These are phyloP conservation scores for Arthrobotrys iridis DNA, from an alignment of 2,329 filamentous ascomycete species.

Conservation along the genomic window DNA sequence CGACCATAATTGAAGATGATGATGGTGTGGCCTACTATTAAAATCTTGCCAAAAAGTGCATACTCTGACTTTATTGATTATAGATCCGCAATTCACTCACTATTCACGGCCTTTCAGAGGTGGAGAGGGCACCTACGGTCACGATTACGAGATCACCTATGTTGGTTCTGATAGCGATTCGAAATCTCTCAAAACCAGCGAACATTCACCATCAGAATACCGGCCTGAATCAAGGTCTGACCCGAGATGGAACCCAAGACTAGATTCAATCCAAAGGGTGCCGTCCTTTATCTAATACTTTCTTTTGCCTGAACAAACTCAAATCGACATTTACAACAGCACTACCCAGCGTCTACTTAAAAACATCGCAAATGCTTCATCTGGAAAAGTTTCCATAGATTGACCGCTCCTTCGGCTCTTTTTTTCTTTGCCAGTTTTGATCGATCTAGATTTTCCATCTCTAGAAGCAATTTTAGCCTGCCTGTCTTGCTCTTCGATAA, in stretches of 20 bases:
- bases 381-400: constrained; percentile 16
- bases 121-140: constrained; percentile 32
- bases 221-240: constrained; percentile 47
- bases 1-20: constrained; percentile 49
- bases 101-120: constrained; percentile 45
- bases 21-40: constrained; percentile 20
- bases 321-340: not conserved
- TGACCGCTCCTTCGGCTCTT: not conserved
- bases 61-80: not conserved
- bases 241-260: constrained; percentile 41
- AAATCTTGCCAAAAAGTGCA: not conserved
- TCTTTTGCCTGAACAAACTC: not conserved
- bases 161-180: constrained; percentile 47
- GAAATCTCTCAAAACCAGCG: constrained; percentile 44
- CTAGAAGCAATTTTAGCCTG: not conserved
- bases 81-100: constrained; percentile 42
- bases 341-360: not conserved
- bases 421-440: not conserved
- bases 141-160: constrained; percentile 49
- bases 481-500: not conserved
- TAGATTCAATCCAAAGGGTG: constrained; percentile 42
- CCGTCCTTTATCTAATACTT: constrained; percentile 40
- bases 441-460: not conserved
- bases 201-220: constrained; percentile 51
- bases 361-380: not conserved